These are phyloP conservation scores for Candida buenavistaensis DNA, from an alignment of 1,139 yeast species.

Conservation along the genomic window DNA sequence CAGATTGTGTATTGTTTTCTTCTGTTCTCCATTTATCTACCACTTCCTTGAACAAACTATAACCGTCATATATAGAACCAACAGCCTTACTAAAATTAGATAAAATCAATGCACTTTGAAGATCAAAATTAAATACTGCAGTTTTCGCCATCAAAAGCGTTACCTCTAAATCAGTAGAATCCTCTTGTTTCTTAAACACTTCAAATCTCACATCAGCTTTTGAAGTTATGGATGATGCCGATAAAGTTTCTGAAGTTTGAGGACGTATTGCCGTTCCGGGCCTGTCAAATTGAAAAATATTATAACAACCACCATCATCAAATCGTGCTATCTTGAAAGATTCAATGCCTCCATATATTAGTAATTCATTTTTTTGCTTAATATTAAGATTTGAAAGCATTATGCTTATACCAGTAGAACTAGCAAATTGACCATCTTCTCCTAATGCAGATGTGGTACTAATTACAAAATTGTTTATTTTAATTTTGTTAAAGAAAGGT, in stretches of 20 bases:
- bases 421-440: conserved; percentile 38
- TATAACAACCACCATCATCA: conserved; percentile 16
- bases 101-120: conserved; percentile 18
- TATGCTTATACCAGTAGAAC: conserved; percentile 27
- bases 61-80: conserved; percentile 11
- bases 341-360: conserved; percentile 51
- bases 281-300: conserved; percentile 22
- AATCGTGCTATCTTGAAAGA: conserved; percentile 24
- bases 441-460: conserved; percentile 48
- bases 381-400: conserved; percentile 32
- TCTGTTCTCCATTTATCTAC: conserved; percentile 13
- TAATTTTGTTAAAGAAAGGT: conserved; percentile 33
- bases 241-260: conserved; percentile 10
- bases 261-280: conserved; percentile 8
- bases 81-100: conserved; percentile 15
- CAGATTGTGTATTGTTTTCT: not conserved
- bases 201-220: conserved; percentile 58
- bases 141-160: conserved; percentile 50
- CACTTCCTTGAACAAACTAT: conserved; percentile 11
- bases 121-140: conserved; percentile 34
- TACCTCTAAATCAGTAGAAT: conserved; percentile 27
- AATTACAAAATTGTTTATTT: conserved; percentile 32
- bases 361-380: conserved; percentile 40
- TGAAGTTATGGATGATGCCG: conserved; percentile 9
- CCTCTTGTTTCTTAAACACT: conserved; percentile 30